Base-by-base conservation (phyloP, 768 basidiomycete species). In the Mycena vulgaris region DNA sequence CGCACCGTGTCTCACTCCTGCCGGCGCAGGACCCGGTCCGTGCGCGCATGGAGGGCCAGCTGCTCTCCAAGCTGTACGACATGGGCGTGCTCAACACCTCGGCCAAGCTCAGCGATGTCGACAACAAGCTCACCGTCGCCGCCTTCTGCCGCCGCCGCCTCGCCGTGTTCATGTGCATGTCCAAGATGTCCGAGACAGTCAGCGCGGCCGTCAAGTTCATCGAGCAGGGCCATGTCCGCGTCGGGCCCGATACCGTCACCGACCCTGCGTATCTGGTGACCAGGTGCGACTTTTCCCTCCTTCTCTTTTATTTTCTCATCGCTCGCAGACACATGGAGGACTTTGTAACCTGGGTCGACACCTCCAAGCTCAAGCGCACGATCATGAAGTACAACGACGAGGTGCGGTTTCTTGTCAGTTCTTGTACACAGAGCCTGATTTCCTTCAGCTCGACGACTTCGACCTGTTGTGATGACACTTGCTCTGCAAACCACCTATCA, bases 331-430 rank as follows among this genome's bases (percentile, higher is more conserved):
- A 96, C 74, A 97, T 98, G 96, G 96, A 99, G 78, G 98, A 99
- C 86, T 99, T 97, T 82, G 95, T 99, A 51, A 99, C 98, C 39
- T 99, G 98, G 98, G 97, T 99, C 25, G 97, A 98, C 78, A 95
- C 95, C 28, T 97, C 95, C 74, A 97, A 97, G 80, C 89, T 98
- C 78, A 98, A 97, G 90, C 88, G 97, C 63, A 96, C 95, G 0
- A 91, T 99, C 81, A 93, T 96, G 93, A 83, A 86, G 68, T 99
- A 99, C 87, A 99, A 99, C 79, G 97, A 98, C 83, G 93, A 98
- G 90, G 95, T 95, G 61, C 55, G 76, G 66, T 66, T 68, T 40
- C 47, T 17, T 5, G 10, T 27, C 10, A 1, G 5, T 42, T 57
- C 9, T 53, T 21, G 11, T 68, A 2, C 25, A 19, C 25, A 55